Conservation (phyloP, 306 rosid genomes). For the Urtica urens region DNA sequence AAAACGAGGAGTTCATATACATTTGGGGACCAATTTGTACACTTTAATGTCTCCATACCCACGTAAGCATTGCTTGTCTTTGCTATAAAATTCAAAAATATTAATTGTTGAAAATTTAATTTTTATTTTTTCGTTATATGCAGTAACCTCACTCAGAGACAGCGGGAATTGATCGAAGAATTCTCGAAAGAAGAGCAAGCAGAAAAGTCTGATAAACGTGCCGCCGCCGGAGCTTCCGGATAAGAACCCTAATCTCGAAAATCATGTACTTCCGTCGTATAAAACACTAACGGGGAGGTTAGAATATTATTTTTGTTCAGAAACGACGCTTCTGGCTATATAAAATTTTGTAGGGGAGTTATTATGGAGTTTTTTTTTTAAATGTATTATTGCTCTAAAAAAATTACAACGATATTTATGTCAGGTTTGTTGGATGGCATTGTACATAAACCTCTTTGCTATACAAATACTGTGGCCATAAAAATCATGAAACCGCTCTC, state of each 20-base stretch:
- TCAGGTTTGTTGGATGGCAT: neutral
- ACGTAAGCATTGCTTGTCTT: conserved; percentile 23
- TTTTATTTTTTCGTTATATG: neutral
- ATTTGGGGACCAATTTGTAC: conserved; percentile 81
- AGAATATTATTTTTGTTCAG: neutral
- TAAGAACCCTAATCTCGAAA: conserved; percentile 10
- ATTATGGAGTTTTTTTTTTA: conserved; percentile 17
- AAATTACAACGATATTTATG: conserved; percentile 7
- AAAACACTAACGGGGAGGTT: neutral
- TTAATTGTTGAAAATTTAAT: neutral
- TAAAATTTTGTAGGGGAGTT: conserved; percentile 53
- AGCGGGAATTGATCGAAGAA: conserved; percentile 72
- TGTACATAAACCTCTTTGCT: conserved; percentile 8
- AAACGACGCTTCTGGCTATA: conserved; percentile 9
- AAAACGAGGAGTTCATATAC: conserved; percentile 49
- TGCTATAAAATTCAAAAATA: neutral
- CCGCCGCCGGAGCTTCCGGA: conserved; percentile 34
- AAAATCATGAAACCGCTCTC: no score
- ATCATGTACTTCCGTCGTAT: no score
- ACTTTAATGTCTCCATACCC: conserved; percentile 81
- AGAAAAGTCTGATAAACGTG: conserved; percentile 13
- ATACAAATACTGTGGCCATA: no score
- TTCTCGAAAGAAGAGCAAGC: conserved; percentile 47
- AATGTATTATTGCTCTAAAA: conserved; percentile 18
- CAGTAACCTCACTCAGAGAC: conserved; percentile 72